Base-by-base conservation (phyloP, 2,329 filamentous ascomycete species). In the Didymosphaeria variabile region DNA sequence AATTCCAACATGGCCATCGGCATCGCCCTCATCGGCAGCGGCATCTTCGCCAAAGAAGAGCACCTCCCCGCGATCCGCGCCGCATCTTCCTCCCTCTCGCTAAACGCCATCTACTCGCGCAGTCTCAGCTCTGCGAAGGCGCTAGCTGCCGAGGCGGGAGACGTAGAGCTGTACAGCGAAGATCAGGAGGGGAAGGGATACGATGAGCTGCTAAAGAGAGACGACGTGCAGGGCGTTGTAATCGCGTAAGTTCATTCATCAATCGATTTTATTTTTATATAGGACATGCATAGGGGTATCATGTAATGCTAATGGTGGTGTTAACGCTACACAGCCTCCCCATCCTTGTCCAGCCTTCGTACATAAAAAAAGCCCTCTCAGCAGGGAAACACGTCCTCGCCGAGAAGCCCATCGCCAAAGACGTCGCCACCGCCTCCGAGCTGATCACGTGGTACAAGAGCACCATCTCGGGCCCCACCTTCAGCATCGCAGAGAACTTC, bases 381-480 rank as follows among this genome's bases (percentile, higher is more conserved):
- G 88, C 88, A 1, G 88, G 88, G 29, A 92, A 91, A 76, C 88
- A 91, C 71, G 89, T 91, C 8, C 80, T 91, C 2, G 86, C 86
- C 17, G 90, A 91, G 78, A 91, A 91, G 78, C 89, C 90, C 36
- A 82, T 91, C 44, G 88, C 86, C 2, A 84, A 86, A 65, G 86
- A 90, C 65, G 77, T 89, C 9, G 79, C 81, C 1, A 79, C 80
- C 0, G 85, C 85, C 0, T 72, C 78, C 29, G 77, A 81, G n/a
- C 78, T 88, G 31, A 74, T 87, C 26, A 61, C 79, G 7, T 85
- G 80, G 76, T 84, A 83, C 61, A 65, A 78, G 13, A 65, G 74
- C 19, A 80, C 80, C 38, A 79, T 82, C 59, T 69, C 73, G 65
- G 54, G 79, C 77, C 55, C 84, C 83, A 70, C 62, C 13, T 75